Base-by-base conservation (phyloP, 2,329 filamentous ascomycete genomes). In the Talaromyces sp. region DNA sequence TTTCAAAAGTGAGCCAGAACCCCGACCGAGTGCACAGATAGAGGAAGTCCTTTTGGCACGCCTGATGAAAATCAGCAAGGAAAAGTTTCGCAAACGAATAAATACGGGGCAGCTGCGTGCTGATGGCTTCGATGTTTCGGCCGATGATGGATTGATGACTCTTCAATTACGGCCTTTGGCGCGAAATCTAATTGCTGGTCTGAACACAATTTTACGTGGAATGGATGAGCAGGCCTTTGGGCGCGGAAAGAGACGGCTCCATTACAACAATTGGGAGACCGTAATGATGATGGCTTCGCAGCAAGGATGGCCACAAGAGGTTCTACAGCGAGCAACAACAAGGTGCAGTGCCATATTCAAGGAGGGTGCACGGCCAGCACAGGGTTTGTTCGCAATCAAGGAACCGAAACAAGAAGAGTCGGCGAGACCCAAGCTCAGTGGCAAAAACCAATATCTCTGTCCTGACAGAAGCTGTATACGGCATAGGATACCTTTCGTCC, bases 271-370 rank as follows among this genome's bases (percentile, higher is more conserved):
- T 6, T 59, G 56, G 56, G 22, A 59, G 14, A 59, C 56, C 31
- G 56, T 59, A 16, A 59, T 59, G 27, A 37, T 41, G 22, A 22
- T 59, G 19, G 56, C 39, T 59, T 59, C 56, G 19, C 56, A 59
- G 8, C 56, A 45, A 19, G 56, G 56, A 4, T 59, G 56, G 56
- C 22, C 56, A 10, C 31, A 59, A 8, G 56, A 45, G 1, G 19
- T 59, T 9, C 11, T 59, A n/a, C 13, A 31, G 9, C 56, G 56
- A 27, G 22, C 56, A n/a, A 43, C 39, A 22, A 19, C 2, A 43
- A 11, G 56, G 39, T 59, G 56, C 19, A 27, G 33, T 31, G 22
- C 22, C 14, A 59, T 59, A n/a, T 59, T 59, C 37, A 39, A 24
- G 56, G 22, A 24, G 22, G 13, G 35, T 22, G 14, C 11, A 8